A percentile compares a stretch with the other conserved stretches of the same genome.
These are phyloP conservation scores for Histomonas meleagridis DNA, from an alignment of 208 protist genomes.

Conservation along the genomic window DNA sequence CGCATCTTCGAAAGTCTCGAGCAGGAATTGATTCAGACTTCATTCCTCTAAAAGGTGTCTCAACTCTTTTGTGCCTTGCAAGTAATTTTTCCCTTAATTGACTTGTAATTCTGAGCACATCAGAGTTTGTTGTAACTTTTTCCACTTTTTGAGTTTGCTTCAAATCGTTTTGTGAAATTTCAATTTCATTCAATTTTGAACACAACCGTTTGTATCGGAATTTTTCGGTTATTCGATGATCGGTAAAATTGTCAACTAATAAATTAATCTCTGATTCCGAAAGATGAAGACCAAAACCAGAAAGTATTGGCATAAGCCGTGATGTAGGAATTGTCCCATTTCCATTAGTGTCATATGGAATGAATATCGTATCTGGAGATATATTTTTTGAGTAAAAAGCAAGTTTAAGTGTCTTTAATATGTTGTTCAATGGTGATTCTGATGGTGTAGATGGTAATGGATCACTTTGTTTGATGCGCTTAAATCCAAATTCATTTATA, in stretches of 20 bases:
- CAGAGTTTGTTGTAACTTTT: background rate
- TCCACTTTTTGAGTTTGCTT: background rate
- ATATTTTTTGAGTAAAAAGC: background rate
- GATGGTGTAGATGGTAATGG: too few species aligned
- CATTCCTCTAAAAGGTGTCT: background rate
- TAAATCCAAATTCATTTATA: background rate
- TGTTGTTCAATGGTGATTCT: background rate
- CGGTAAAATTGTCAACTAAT: background rate
- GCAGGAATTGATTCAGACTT: background rate
- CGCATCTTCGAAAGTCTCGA: background rate
- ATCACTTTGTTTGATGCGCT: background rate
- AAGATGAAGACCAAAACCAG: background rate
- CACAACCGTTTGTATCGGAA: background rate
- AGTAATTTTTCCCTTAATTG: background rate
- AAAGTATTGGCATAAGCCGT: background rate
- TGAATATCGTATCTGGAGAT: background rate
- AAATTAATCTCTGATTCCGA: background rate
- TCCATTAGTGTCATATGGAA: background rate
- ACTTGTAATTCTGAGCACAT: background rate
- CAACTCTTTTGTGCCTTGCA: slow-evolving; percentile 5
- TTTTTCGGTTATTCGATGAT: background rate
- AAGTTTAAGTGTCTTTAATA: background rate
- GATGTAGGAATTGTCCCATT: background rate
- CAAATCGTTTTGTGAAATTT: background rate
- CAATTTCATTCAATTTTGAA: background rate